Base-by-base conservation (phyloP, 2,329 filamentous ascomycete species). In the Polytolypa hystricis region DNA sequence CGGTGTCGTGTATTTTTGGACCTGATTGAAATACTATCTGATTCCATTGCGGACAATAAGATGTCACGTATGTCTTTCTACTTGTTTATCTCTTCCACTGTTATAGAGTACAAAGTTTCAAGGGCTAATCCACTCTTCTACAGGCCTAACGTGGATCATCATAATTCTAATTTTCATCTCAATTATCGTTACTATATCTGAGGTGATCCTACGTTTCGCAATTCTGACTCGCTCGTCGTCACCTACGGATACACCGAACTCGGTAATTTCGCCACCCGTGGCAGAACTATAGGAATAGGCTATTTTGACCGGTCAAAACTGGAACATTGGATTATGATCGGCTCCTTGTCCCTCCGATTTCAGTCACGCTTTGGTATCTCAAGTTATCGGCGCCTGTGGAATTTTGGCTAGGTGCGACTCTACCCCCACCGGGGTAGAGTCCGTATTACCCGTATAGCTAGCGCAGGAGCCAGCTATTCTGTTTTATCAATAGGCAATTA, bases 1-100 rank as follows among this genome's bases (percentile, higher is more conserved):
- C 81, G 91, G 36, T 98, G 91, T 58, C 79, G 84, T 28, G 91
- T 98, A 34, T 98, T 98, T 63, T 74, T 98, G 12, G 91, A 98
- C 58, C 75, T 98, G 7, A 87, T 91, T 30, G 87, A 95, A 62
- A 95, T 98, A 16, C 68, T 98, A 1, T 86, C 83, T 10, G 89
- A 98, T 61, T 84, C 78, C 2, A 87, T 95, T 37, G 84, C 84
- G 15, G 86, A 96, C 56, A 81, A 84, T 47, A 95, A 94, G 59
- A 96, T 95, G 82, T 94, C 85, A 48, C 71, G 72, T 63, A 61
- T 43, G 61, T 53, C 25, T 33, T 18, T 25, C 26, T 35, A 12
- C 15, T 11, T 26, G 15, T 25, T 11, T n/a, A 25, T n/a, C 21
- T n/a, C 21, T 25, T 25, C 21, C 21, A 7, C n/a, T n/a, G n/a